Conservation (phyloP, 208 protist genomes). For the Novymonas esmeraldas region DNA sequence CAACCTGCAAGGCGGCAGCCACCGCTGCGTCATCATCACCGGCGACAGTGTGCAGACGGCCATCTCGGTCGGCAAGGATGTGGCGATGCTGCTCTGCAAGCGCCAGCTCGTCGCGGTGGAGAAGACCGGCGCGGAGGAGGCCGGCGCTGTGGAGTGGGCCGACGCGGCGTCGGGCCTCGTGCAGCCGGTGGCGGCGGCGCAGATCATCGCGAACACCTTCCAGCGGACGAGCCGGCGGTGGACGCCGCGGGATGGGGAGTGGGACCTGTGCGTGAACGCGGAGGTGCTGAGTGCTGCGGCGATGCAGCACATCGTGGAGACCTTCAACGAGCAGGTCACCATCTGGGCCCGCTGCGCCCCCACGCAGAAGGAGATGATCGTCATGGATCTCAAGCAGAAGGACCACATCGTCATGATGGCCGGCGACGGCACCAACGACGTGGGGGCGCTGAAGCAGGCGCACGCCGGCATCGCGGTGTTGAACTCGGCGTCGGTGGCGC, state of each 20-base stretch:
- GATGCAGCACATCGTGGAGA: constrained; percentile 51
- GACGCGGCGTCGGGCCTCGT: constrained; percentile 55
- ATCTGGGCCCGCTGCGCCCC: constrained; percentile 93
- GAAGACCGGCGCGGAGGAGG: constrained; percentile 1
- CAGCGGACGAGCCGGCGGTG: constrained; percentile 39
- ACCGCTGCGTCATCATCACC: constrained; percentile 97
- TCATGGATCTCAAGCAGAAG: constrained; percentile 87
- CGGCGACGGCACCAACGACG: constrained; percentile 97
- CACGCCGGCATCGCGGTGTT: constrained; percentile 98
- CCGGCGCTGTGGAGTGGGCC: constrained; percentile 54
- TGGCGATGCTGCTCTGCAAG: constrained; percentile 77
- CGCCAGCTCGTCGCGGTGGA: constrained; percentile 66
- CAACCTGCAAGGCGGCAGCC: constrained; percentile 79
- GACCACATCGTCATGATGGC: constrained; percentile 92
- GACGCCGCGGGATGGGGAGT: constrained; percentile 50
- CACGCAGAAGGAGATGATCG: constrained; percentile 90
- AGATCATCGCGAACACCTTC: constrained; percentile 68
- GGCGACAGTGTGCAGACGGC: constrained; percentile 98
- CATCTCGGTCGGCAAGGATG: constrained; percentile 94
- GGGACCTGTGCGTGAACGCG: constrained; percentile 89
- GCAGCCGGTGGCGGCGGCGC: constrained; percentile 19
- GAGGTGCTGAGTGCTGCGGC: constrained; percentile 44
- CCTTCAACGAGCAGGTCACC: constrained; percentile 81
- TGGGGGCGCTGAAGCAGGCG: constrained; percentile 99
- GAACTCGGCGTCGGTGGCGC: constrained; percentile 78